Evolutionary conservation across 108 stramenopile species (phyloP), one percentile per base, ranked within the genome.

Genomic region (Bacterosira constricta): DNA sequence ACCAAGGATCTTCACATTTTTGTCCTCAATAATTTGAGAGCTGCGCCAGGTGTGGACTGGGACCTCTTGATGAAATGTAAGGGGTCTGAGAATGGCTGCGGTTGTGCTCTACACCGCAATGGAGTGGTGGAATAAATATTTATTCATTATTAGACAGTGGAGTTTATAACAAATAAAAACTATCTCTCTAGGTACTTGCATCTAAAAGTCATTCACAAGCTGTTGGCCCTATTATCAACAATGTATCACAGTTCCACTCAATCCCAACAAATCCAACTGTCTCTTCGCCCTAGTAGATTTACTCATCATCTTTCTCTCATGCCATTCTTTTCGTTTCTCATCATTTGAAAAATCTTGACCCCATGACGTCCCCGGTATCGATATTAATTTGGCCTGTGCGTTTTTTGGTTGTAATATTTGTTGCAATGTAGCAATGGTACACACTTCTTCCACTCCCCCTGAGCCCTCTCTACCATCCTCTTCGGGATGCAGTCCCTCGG

Each of bases 271-370:
- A 30, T 84, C 67, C 60, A 96, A 60, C 59, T 97, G 97, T 37
- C 26, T 52, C 44, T 69, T 79, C 15, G 97, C 80, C 29, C 97
- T 71, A 20, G 73, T 66, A 10, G 73, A 27, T 63, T 97, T 97
- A 76, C 88, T 89, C 55, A 83, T 75, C 97, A 97, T 97, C 79
- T 97, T 97, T 23, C 62, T 67, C 63, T 94, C 95, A 59, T 97
- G 97, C 95, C 96, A 97, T 66, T 83, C 71, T 55, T 73, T 79
- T 42, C 97, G 77, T 26, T 81, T 81, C 41, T 83, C 85, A 63
- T 97, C 95, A 9, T 80, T 68, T 20, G 44, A 54, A 85, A 88
- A 92, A 34, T 69, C 58, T 44, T 83, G 75, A 82, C 68, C 97
- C 97, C 59, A 73, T 34, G 1, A 88, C 76, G 47, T 65, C 66